These are phyloP conservation scores for Penicillium concentricum DNA, from an alignment of 2,329 filamentous ascomycete genomes.

Conservation along the genomic window DNA sequence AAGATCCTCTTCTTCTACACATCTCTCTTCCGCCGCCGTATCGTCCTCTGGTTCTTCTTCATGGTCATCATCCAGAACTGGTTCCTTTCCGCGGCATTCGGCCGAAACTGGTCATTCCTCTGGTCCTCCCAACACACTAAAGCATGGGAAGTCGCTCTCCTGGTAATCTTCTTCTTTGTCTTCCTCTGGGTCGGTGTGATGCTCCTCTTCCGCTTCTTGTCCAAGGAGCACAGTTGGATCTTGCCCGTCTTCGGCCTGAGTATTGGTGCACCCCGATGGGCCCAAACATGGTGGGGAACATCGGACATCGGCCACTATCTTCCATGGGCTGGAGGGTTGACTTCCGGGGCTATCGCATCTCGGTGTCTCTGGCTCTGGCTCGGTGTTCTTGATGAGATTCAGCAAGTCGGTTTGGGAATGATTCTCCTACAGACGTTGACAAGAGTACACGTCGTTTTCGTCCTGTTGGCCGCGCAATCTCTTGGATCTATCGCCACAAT, in stretches of 20 bases:
- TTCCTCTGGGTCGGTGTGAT: constrained; percentile 54
- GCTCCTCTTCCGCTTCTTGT: constrained; percentile 53
- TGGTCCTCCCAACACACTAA: constrained; percentile 58
- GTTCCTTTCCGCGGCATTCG: constrained; percentile 65
- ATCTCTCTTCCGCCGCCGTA: constrained; percentile 60
- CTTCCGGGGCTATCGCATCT: constrained; percentile 56
- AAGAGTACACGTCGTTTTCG: constrained; percentile 62
- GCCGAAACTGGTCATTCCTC: constrained; percentile 65
- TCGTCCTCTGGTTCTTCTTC: constrained; percentile 66
- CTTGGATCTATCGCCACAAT: constrained; percentile 63
- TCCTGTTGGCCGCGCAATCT: constrained; percentile 60
- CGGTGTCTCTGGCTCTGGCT: constrained; percentile 66
- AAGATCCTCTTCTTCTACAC: constrained; percentile 65
- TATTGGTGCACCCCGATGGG: constrained; percentile 63
- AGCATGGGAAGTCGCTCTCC: constrained; percentile 57
- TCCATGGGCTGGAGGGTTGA: constrained; percentile 56
- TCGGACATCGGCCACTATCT: constrained; percentile 61
- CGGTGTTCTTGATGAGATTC: constrained; percentile 62
- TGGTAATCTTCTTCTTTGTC: constrained; percentile 51
- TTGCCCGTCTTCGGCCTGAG: constrained; percentile 67
- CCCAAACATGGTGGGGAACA: constrained; percentile 66
- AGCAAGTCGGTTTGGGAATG: constrained; percentile 67
- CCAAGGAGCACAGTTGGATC: constrained; percentile 64
- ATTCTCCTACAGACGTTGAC: constrained; percentile 65
- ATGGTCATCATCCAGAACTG: constrained; percentile 65